Base-by-base conservation (phyloP, 192 early-diverging fungal species). In the Diversispora eburnea region DNA sequence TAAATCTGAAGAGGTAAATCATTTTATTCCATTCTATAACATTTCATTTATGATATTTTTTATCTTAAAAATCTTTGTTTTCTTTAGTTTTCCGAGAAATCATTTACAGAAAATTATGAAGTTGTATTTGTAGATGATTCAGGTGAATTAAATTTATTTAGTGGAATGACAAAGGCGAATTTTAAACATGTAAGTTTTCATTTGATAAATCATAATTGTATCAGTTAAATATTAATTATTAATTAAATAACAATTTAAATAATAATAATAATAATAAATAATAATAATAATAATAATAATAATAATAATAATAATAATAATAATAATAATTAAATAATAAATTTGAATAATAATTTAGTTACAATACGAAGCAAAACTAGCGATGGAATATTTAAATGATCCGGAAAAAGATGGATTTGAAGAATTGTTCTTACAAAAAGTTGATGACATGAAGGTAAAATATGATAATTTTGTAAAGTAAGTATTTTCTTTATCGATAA, bases 41-140 rank as follows among this genome's bases (percentile, higher is more conserved):
- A 58, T 58, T 58, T 58, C 6, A 2, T 25, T 33, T 19, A 22
- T 20, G 3, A 8, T 22, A 19, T 5, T 19, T 63, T 6, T 19
- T 45, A 6, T 46, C 43, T 64, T 42, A 63, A 5, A 3, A 25
- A 8, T 15, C 76, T 39, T 65, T 64, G 47, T 75, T 83, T 58
- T 83, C 67, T 67, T 43, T 68, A 87, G 83, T 93, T 94, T 62
- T 84, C 82, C 6, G 74, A 76, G 20, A 78, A 86, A 6, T 78
- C 82, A 3, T 96, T 95, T 76, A 68, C 69, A 2, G 59, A 75
- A 5, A 80, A 86, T 55, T 93, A 85, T 79, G 94, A 92, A 19
- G 87, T 91, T 7, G 93, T 93, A 2, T 85, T 97, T 64, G 91
- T 96, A 2, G 97, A 98, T 79, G 86, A 91, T 25, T 86, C 90